These are phyloP conservation scores for Hibiscus trionum DNA, from an alignment of 345 rosid genomes.

Conservation along the genomic window DNA sequence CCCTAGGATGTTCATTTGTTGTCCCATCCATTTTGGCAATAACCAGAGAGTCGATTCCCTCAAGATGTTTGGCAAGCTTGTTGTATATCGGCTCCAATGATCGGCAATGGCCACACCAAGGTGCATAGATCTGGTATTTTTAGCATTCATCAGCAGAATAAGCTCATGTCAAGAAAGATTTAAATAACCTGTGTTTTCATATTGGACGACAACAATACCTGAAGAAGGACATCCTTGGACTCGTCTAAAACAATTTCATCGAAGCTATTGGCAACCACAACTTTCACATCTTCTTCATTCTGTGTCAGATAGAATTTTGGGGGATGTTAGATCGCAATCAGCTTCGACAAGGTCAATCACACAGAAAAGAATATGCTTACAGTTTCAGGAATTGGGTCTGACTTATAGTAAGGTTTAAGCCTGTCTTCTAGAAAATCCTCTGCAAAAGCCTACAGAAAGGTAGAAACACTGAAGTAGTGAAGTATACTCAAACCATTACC, in stretches of 20 bases:
- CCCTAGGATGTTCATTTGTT: conserved; percentile 93
- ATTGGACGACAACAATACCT: conserved; percentile 39
- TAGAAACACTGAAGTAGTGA: not conserved
- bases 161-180: conserved; percentile 4
- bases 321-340: conserved; percentile 10
- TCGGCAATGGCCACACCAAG: conserved; percentile 99
- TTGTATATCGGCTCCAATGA: conserved; percentile 80
- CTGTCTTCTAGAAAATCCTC: conserved; percentile 62
- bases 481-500: not conserved
- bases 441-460: conserved; percentile 47
- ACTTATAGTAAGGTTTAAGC: conserved; percentile 86
- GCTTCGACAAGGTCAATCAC: conserved; percentile 1
- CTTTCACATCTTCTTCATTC: conserved; percentile 96
- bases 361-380: conserved; percentile 31
- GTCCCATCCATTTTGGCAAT: conserved; percentile 99
- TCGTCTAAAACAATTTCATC: conserved; percentile 89
- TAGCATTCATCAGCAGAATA: conserved; percentile 2
- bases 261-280: conserved; percentile 87
- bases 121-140: conserved; percentile 68
- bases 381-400: conserved; percentile 89
- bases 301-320: conserved; percentile 20
- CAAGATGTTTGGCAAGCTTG: conserved; percentile 88
- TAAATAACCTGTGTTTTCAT: not conserved
- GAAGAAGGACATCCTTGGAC: conserved; percentile 91
- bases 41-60: conserved; percentile 66